These are phyloP conservation scores for Heterococcus sp. DNA, from an alignment of 108 stramenopile genomes.

Conservation along the genomic window DNA sequence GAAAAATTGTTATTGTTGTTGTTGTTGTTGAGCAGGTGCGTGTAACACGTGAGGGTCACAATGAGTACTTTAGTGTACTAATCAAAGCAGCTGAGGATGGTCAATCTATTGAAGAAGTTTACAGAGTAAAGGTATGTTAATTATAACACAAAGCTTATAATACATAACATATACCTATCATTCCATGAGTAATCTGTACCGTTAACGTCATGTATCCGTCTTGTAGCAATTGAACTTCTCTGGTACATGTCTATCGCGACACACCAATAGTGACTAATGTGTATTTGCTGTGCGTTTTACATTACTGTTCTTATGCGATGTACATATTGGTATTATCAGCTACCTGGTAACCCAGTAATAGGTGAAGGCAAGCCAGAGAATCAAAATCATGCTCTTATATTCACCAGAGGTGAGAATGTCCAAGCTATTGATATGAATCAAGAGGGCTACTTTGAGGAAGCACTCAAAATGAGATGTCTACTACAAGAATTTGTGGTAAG, in stretches of 20 bases:
- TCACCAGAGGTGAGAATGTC: constrained; percentile 88
- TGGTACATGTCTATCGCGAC: too few species aligned
- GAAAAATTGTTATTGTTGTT: too few species aligned
- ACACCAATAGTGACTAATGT: too few species aligned
- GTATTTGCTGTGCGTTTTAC: too few species aligned
- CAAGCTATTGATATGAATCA: constrained; percentile 99
- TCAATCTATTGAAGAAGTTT: constrained; percentile 74
- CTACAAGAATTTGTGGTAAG: constrained; percentile 87
- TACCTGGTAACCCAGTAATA: constrained; percentile 92
- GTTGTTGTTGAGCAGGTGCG: too few species aligned
- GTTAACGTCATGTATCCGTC: too few species aligned
- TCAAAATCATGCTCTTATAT: constrained; percentile 97
- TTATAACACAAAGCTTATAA: too few species aligned
- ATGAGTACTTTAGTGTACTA: constrained; percentile 81
- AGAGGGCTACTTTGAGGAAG: constrained; percentile 95
- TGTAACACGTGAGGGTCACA: constrained; percentile 68
- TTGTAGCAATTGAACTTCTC: too few species aligned
- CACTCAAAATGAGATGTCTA: constrained; percentile 93
- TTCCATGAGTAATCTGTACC: too few species aligned
- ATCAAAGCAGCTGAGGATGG: constrained; percentile 82
- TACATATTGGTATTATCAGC: constrained; percentile 12
- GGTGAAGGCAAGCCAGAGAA: constrained; percentile 99
- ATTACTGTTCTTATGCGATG: too few species aligned
- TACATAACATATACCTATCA: too few species aligned
- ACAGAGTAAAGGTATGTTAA: constrained; percentile 66